Evolutionary conservation across 495 filamentous ascomycete genomes (phyloP), one percentile per base, ranked within the genome.

Genomic region (Xanthoparmelia taractica): DNA sequence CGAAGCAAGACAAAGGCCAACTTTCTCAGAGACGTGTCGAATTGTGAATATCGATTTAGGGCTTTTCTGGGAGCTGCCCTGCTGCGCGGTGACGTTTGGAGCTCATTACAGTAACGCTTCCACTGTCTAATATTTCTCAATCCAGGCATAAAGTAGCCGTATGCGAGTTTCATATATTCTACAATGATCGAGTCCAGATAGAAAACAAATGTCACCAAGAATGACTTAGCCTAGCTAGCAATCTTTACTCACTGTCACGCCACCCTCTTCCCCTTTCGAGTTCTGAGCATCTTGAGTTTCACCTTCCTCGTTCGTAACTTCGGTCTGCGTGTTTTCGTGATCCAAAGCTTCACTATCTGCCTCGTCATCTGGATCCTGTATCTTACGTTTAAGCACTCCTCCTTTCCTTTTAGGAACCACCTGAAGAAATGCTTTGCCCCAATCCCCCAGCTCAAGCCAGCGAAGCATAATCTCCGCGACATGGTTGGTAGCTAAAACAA

Each of bases 381-480:
- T 37, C 18, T 52, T 52, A 8, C 58, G 68, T 67, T 76, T 78
- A 70, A 89, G 68, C 23, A 80, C 75, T 15, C 90, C 86, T 43
- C 90, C 89, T 77, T 97, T 91, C 47, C 94, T 74, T 71, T 86
- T 87, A 0, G 94, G 94, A 61, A 99, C 87, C 17, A 93, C 88
- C 54, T 84, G 77, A 76, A 93, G 75, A 67, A 99, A 97, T 0
- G 94, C 92, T 67, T 87, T 76, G 1, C 87, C 91, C 94, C 94
- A 99, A 72, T 97, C 87, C 0, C 88, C 86, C 34, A 81, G 79
- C 66, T 96, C 90, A 60, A 99, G 68, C 90, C 94, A 99, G 63
- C 85, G 84, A 36, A 94, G 71, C 89, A 99, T 96, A 65, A 99
- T 97, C 73, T 97, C 94, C 48, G 89, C 80, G 1, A 99, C 94